phyloP scores from a whole-genome alignment of 257 asterid species.

The Primulina tabacum region DNA sequence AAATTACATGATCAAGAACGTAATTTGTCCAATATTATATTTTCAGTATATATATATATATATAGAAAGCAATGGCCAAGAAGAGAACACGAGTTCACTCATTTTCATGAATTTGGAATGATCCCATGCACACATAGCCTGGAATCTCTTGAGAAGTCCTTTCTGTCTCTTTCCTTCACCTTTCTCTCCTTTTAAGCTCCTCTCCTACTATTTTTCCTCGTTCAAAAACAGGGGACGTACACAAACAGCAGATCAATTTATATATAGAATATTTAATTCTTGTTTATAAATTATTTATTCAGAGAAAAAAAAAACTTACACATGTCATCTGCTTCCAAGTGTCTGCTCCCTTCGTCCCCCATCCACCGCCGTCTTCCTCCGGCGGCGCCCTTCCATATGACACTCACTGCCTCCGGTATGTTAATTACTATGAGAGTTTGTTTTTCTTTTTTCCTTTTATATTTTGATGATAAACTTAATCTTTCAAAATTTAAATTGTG shows the following conservation, averaged over 20 bases:
- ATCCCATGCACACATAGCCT: constrained; percentile 55
- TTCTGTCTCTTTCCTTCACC: constrained; percentile 51
- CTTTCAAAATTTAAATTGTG: background rate
- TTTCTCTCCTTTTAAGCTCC: constrained; percentile 27
- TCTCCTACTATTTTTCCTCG: background rate
- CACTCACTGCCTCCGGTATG: background rate
- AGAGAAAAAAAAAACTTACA: background rate
- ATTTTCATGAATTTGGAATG: constrained; percentile 36
- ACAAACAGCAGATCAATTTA: background rate
- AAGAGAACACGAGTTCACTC: constrained; percentile 38
- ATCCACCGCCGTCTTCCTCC: constrained; percentile 3
- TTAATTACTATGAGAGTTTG: background rate
- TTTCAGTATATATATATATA: too few species aligned
- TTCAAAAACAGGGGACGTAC: background rate
- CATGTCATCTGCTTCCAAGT: constrained; percentile 25
- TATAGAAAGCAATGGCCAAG: background rate
- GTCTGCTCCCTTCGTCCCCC: constrained; percentile 27
- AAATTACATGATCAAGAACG: too few species aligned
- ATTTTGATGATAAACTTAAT: constrained; percentile 2
- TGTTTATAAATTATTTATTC: background rate
- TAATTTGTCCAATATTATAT: too few species aligned
- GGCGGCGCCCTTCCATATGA: background rate
- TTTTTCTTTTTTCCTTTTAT: background rate
- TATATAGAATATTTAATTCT: background rate
- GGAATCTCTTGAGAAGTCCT: constrained; percentile 57